Percentiles rank a stretch among this genome's conserved stretches.
These are phyloP conservation scores for Trifolium fragiferum DNA, from an alignment of 306 rosid species.

Conservation along the genomic window DNA sequence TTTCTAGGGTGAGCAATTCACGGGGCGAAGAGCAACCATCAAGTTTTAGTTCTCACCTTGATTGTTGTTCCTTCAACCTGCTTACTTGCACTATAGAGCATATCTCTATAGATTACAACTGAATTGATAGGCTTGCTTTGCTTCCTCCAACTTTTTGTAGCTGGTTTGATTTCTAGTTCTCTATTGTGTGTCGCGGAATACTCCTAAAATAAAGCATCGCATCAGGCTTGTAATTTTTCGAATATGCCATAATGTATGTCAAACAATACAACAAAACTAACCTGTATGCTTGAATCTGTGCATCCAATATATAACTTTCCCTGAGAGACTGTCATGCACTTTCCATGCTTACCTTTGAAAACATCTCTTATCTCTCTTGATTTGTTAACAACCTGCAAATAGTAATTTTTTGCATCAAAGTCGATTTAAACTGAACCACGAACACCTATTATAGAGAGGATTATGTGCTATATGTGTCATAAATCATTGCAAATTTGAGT, in stretches of 20 bases:
- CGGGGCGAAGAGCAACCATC: too few relatives aligned
- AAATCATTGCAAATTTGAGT: slow-evolving; percentile 40
- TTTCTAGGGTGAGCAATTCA: too few relatives aligned
- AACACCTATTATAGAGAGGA: background rate
- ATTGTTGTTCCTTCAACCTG: slow-evolving; percentile 66
- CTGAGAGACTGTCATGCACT: slow-evolving; percentile 59
- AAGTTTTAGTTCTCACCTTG: slow-evolving; percentile 55
- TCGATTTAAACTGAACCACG: background rate
- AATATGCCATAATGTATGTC: slow-evolving; percentile 10
- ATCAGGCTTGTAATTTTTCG: slow-evolving; percentile 31
- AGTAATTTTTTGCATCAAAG: background rate
- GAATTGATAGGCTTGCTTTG: slow-evolving; percentile 64
- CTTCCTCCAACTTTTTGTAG: slow-evolving; percentile 71
- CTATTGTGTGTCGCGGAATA: slow-evolving; percentile 59
- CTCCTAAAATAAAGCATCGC: slow-evolving; percentile 54
- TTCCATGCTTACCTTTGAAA: slow-evolving; percentile 59
- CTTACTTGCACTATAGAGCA: slow-evolving; percentile 71
- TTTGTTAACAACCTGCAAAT: slow-evolving; percentile 58
- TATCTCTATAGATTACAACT: slow-evolving; percentile 63
- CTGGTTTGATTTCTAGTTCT: slow-evolving; percentile 72
- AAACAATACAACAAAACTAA: slow-evolving; percentile 39
- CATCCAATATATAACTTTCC: slow-evolving; percentile 77
- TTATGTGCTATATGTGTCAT: background rate
- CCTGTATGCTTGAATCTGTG: slow-evolving; percentile 82
- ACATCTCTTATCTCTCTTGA: slow-evolving; percentile 55